Percentiles rank a stretch among this genome's conserved stretches.
These are phyloP conservation scores for Platanthera zijinensis DNA, from an alignment of 106 monocot species.

Conservation along the genomic window DNA sequence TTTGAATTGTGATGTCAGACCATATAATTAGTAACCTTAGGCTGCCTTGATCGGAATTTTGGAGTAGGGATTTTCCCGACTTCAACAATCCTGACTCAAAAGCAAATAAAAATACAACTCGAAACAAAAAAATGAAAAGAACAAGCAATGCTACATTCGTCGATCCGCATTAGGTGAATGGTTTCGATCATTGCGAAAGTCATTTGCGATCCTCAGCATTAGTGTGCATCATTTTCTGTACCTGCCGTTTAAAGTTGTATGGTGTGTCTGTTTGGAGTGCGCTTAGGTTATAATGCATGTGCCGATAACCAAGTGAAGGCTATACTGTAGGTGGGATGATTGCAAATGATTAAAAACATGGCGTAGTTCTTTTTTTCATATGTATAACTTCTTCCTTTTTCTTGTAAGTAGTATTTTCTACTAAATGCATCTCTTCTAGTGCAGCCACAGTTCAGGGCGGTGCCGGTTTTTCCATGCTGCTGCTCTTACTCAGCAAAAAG, in stretches of 20 bases:
- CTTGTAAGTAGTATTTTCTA: neutral
- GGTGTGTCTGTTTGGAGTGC: neutral
- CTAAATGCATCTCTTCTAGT: neutral
- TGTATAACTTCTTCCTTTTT: neutral
- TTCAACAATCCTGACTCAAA: too few relatives aligned
- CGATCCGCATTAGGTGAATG: too few relatives aligned
- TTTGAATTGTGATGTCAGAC: too few relatives aligned
- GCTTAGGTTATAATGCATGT: neutral
- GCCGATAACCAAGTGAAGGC: neutral
- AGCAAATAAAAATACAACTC: too few relatives aligned
- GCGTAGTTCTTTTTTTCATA: neutral
- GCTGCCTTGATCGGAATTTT: too few relatives aligned
- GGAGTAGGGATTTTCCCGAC: too few relatives aligned
- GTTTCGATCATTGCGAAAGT: too few relatives aligned
- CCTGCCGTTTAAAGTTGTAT: neutral
- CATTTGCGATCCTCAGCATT: too few relatives aligned
- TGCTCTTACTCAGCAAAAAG: constrained; percentile 11
- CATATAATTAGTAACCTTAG: too few relatives aligned
- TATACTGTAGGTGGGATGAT: neutral
- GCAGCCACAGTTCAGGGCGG: constrained; percentile 34
- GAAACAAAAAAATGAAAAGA: too few relatives aligned
- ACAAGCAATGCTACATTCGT: too few relatives aligned
- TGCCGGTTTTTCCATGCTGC: constrained; percentile 22
- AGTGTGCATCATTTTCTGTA: neutral
- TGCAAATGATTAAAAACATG: neutral